Evolutionary conservation across 1,284 basidiomycete species (phyloP).

Genomic region (Puccinia horiana): DNA sequence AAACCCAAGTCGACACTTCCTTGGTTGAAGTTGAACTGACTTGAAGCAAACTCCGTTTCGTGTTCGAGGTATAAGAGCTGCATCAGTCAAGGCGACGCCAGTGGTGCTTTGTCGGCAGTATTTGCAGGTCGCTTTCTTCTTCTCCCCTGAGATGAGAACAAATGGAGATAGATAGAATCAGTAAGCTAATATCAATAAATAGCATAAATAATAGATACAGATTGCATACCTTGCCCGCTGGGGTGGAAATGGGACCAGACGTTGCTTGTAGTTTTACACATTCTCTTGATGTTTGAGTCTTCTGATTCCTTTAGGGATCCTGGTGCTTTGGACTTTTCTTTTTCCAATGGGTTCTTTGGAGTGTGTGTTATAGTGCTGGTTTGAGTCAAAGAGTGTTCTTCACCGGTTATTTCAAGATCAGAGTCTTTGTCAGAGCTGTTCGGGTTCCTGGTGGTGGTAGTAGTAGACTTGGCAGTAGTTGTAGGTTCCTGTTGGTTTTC

Average conservation of each 20-base stretch:
- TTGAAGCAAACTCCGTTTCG: neutral
- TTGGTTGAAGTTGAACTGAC: neutral
- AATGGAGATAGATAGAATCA: conserved; percentile 4
- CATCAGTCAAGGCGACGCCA: neutral
- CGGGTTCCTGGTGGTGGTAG: neutral
- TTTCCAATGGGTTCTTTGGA: neutral
- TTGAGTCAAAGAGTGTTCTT: neutral
- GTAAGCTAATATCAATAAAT: neutral
- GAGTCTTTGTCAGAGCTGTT: neutral
- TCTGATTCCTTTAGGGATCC: neutral
- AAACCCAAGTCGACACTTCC: neutral
- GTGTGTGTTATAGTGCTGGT: neutral
- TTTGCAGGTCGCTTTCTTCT: neutral
- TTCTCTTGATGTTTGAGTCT: neutral
- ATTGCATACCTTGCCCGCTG: neutral
- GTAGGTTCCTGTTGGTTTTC: neutral
- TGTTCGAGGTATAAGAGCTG: neutral
- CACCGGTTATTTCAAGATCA: neutral
- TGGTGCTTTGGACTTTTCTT: neutral
- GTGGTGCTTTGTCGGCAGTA: neutral
- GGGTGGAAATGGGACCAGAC: neutral
- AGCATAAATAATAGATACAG: neutral
- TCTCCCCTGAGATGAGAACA: conserved; percentile 5
- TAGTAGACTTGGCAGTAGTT: neutral
- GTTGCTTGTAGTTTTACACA: neutral